Base-by-base conservation (phyloP, 1,139 yeast species). In the Suhomyces atakaporum region DNA sequence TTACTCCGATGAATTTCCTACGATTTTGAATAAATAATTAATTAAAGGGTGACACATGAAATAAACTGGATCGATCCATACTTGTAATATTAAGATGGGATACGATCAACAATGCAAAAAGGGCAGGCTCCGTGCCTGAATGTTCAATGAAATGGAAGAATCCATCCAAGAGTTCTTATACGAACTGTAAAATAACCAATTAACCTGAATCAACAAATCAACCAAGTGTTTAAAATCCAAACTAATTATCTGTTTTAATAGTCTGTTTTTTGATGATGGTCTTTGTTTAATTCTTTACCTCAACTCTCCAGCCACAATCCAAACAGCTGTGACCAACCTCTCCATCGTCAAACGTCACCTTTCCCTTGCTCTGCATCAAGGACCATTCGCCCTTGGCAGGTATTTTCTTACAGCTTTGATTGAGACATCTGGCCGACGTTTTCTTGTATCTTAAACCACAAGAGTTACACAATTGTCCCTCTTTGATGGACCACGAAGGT, bases 351-450 rank as follows among this genome's bases (percentile, higher is more conserved):
- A 70, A 68, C 22, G 47, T 43, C 21, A 51, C 49, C 39, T 69
- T 71, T 2, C 87, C 88, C 49, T 81, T 73, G 48, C 78, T 76
- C 57, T 84, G 85, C 95, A 90, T 89, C 23, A 87, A 69, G 12
- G 87, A 77, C 88, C 96, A 85, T 64, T 92, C 97, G 44, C 97
- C 94, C 63, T 90, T 89, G 18, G 97, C 95, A 5, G 98, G 98
- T 43, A 92, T 88, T 54, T 92, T 80, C 46, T 84, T 78, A 64
- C 98, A 92, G 15, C 65, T 58, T 5, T 72, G 62, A 51, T 86
- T 84, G 35, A 85, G 69, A 62, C 98, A 92, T 53, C 97, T 74
- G 3, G 96, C 95, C 25, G 87, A 85, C 1, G 97, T 90, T 66
- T 92, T 92, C 62, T 92, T 89, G 66, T 87, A 92, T 47, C 98